A percentile compares a stretch with the other conserved stretches of the same genome.
Evolutionary conservation across 352 stramenopile species (phyloP).

Genomic region (Phytopythium ostracodes): DNA sequence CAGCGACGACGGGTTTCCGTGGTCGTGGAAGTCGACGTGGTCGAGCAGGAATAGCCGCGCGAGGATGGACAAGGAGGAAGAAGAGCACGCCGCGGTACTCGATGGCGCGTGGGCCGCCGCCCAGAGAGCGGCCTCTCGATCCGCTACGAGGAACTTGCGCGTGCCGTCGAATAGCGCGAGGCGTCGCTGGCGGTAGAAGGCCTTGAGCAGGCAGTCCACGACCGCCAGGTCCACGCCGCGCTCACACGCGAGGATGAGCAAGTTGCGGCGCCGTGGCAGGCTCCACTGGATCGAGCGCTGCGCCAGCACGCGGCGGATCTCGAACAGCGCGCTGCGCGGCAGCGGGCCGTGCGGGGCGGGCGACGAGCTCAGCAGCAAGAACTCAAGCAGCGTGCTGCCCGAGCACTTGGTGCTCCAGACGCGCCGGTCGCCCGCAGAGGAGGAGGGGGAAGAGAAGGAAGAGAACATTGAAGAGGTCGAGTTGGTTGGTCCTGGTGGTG

Average conservation of each 20-base stretch:
- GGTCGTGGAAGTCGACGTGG: conserved; percentile 6
- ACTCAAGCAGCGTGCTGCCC: conserved; percentile 8
- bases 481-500: no score
- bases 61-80: background rate
- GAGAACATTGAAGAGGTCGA: background rate
- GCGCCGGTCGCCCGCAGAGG: no score
- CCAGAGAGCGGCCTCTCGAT: conserved; percentile 4
- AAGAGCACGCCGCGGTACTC: background rate
- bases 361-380: background rate
- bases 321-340: conserved; percentile 6
- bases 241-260: conserved; percentile 9
- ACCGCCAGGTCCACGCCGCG: conserved; percentile 6
- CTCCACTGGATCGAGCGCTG: background rate
- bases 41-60: conserved; percentile 6
- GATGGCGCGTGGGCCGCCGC: background rate
- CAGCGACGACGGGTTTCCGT: background rate
- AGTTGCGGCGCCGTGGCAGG: conserved; percentile 5
- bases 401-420: conserved; percentile 1
- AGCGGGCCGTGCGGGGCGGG: background rate
- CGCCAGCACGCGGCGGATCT: conserved; percentile 10
- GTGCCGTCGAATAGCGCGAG: conserved; percentile 10
- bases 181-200: conserved; percentile 9
- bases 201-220: conserved; percentile 3
- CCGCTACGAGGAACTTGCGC: conserved; percentile 1
- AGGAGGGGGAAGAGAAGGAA: background rate